Conservation (phyloP, 805 yeast genomes). For the Dipodascus geniculatus region DNA sequence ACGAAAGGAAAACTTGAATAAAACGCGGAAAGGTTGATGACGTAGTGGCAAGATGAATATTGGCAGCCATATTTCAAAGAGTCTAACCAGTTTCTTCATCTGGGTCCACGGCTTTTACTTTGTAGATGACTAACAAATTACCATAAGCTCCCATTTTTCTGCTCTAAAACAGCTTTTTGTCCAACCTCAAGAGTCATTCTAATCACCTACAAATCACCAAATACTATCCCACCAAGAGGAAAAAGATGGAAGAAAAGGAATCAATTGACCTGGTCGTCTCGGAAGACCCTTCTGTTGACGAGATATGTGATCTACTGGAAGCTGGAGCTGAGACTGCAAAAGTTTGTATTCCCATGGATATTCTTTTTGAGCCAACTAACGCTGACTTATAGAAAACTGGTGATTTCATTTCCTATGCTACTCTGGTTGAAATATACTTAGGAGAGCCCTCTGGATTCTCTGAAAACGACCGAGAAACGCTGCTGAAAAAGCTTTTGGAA, state of each 20-base stretch:
- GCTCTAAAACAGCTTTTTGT: too few relatives aligned
- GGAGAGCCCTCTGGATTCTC: constrained; percentile 36
- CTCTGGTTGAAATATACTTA: constrained; percentile 53
- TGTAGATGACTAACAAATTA: too few relatives aligned
- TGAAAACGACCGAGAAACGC: constrained; percentile 35
- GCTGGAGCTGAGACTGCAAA: constrained; percentile 13
- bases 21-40: too few relatives aligned
- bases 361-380: background rate
- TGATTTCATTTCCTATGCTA: constrained; percentile 63
- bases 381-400: constrained; percentile 27
- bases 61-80: too few relatives aligned
- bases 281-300: constrained; percentile 5
- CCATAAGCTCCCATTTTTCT: too few relatives aligned
- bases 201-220: too few relatives aligned
- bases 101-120: too few relatives aligned
- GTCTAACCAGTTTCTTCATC: too few relatives aligned
- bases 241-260: constrained; percentile 41
- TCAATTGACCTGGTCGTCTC: constrained; percentile 36
- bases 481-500: constrained; percentile 36
- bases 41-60: too few relatives aligned
- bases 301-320: constrained; percentile 12
- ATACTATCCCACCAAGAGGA: background rate
- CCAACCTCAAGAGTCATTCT: too few relatives aligned
- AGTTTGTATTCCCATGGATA: constrained; percentile 3
- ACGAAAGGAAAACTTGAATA: too few relatives aligned